Evolutionary conservation across 2,329 filamentous ascomycete species (phyloP), one percentile per base, ranked within the genome.

Genomic region (Reticulascus tulasneorum): DNA sequence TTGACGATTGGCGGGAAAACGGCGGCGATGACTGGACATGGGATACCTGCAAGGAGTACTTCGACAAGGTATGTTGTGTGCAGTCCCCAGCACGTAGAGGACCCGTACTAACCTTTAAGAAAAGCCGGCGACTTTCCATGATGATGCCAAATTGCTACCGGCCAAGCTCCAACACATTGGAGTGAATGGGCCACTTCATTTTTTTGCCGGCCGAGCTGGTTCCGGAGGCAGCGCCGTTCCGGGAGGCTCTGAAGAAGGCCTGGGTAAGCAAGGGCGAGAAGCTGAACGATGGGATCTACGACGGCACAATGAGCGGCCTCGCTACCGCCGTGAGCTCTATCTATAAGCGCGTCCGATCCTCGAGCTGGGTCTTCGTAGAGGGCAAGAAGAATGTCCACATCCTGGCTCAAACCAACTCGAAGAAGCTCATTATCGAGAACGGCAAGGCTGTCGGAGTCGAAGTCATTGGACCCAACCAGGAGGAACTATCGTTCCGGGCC

Each of bases 1-100:
- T 76, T 47, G 73, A 90, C 52, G 80, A 82, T 15, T 75, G 83
- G 66, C 79, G 78, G n/a, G 84, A 85, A 56, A 75, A 73, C 22
- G 84, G 84, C 31, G 86, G 85, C 6, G 77, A 85, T 47, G 66
- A 74, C 30, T 83, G 78, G 78, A 78, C 60, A 0, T 81, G 73
- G 71, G 65, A 77, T 3, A 59, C 53, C 8, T 58, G 63, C 24
- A 59, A 67, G 4, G 59, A 64, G 7, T 79, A 79, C 45, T 59
- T 80, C 7, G 63, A 67, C 44, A 79, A n/a, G n/a, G n/a, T n/a
- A n/a, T n/a, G n/a, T n/a, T 79, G 60, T 63, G 64, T n/a, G 63
- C 17, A n/a, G n/a, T n/a, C n/a, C n/a, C n/a, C n/a, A n/a, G n/a
- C n/a, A n/a, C n/a, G n/a, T n/a, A n/a, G n/a, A n/a, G n/a, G n/a